Evolutionary conservation across 371 early-diverging fungal genomes (phyloP).

Genomic region (Dichotomocladium elegans): DNA sequence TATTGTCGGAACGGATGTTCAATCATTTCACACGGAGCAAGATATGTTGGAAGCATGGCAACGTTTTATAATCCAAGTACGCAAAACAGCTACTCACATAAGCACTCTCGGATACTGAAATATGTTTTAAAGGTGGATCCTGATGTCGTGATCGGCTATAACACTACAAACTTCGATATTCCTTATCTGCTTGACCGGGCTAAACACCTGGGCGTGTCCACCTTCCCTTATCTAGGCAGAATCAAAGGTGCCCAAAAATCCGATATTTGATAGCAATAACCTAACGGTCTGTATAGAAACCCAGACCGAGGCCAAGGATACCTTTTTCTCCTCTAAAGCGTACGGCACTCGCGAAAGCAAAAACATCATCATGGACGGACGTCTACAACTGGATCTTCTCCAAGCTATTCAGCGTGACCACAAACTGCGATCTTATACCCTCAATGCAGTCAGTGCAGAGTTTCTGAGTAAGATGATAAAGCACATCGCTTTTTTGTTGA

Average conservation of each 20-base stretch:
- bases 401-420: slow-evolving; percentile 97
- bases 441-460: slow-evolving; percentile 97
- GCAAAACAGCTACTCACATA: not conserved
- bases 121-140: slow-evolving; percentile 75
- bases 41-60: slow-evolving; percentile 89
- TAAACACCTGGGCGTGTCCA: slow-evolving; percentile 64
- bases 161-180: slow-evolving; percentile 98
- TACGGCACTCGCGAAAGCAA: slow-evolving; percentile 93
- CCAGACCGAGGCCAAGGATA: slow-evolving; percentile 75
- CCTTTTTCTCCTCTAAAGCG: slow-evolving; percentile 89
- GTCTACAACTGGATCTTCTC: slow-evolving; percentile 95
- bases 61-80: slow-evolving; percentile 73
- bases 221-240: slow-evolving; percentile 89
- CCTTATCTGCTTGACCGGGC: slow-evolving; percentile 97
- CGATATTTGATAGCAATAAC: not conserved
- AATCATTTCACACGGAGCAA: slow-evolving; percentile 81
- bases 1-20: slow-evolving; percentile 92
- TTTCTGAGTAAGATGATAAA: slow-evolving; percentile 70
- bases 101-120: not conserved
- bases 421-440: slow-evolving; percentile 95
- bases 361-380: slow-evolving; percentile 89
- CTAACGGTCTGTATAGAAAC: slow-evolving; percentile 18
- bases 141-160: slow-evolving; percentile 99
- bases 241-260: slow-evolving; percentile 44
- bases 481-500: not conserved